Evolutionary conservation across 192 early-diverging fungal genomes (phyloP).

Genomic region (Allomyces macrogynus): DNA sequence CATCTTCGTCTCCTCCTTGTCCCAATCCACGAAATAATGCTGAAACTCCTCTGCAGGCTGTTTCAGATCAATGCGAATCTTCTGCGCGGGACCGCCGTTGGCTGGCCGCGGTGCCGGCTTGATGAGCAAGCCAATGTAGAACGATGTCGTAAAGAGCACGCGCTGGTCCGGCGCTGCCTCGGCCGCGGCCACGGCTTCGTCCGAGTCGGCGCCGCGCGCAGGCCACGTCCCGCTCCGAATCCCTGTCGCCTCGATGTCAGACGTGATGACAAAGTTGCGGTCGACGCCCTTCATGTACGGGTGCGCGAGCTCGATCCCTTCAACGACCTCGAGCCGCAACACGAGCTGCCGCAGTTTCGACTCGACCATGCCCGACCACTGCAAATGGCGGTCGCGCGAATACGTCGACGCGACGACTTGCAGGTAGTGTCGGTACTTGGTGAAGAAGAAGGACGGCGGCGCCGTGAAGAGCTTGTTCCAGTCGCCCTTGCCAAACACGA

Average conservation of each 20-base stretch:
- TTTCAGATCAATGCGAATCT: background rate
- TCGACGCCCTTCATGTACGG: constrained; percentile 81
- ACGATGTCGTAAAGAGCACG: constrained; percentile 52
- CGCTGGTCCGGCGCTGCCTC: constrained; percentile 2
- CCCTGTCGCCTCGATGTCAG: constrained; percentile 30
- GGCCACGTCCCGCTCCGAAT: background rate
- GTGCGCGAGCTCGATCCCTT: constrained; percentile 52
- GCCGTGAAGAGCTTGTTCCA: constrained; percentile 11
- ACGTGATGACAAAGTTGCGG: constrained; percentile 35
- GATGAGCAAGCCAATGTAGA: constrained; percentile 73
- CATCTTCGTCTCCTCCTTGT: background rate
- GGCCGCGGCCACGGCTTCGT: background rate
- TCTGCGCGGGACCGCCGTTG: constrained; percentile 1
- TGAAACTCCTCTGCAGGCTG: background rate
- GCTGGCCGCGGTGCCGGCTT: constrained; percentile 27
- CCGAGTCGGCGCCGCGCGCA: background rate
- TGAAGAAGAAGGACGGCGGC: constrained; percentile 8
- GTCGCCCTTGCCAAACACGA: constrained; percentile 7
- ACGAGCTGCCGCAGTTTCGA: constrained; percentile 74
- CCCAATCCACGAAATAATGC: background rate
- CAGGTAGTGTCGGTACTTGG: constrained; percentile 10
- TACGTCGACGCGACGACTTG: constrained; percentile 9
- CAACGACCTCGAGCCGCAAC: constrained; percentile 57
- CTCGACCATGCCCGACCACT: constrained; percentile 61
- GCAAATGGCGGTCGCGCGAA: constrained; percentile 1